These are phyloP conservation scores for Gossypium sturtianum DNA, from an alignment of 345 rosid species.

Conservation along the genomic window DNA sequence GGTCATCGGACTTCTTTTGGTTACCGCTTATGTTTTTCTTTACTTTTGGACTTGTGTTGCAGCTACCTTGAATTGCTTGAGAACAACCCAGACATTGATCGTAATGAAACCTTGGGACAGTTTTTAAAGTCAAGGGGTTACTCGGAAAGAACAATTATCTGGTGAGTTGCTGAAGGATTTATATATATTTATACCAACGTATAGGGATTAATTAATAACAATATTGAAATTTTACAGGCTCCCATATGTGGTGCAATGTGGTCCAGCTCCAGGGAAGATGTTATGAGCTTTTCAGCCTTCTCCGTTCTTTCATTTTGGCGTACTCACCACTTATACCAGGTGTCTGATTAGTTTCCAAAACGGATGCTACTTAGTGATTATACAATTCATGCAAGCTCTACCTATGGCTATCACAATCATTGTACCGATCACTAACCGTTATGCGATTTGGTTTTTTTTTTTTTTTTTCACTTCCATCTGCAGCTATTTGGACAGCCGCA, in stretches of 20 bases:
- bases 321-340: slow-evolving; percentile 82
- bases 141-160: slow-evolving; percentile 68
- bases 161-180: slow-evolving; percentile 30
- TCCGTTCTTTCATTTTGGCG: slow-evolving; percentile 71
- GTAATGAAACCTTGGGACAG: slow-evolving; percentile 64
- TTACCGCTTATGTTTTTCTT: not conserved
- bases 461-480: not conserved
- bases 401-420: not conserved
- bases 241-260: slow-evolving; percentile 83
- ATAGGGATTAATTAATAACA: not conserved
- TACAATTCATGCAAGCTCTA: not conserved
- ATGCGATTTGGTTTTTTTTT: not conserved
- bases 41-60: not conserved
- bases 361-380: not conserved
- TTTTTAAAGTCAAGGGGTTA: slow-evolving; percentile 64
- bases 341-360: slow-evolving; percentile 6
- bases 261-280: slow-evolving; percentile 71
- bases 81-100: slow-evolving; percentile 51
- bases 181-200: too few relatives aligned
- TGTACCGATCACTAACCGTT: not conserved
- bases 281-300: slow-evolving; percentile 71
- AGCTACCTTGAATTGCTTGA: slow-evolving; percentile 62
- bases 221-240: slow-evolving; percentile 29
- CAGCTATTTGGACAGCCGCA: slow-evolving; percentile 84
- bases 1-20: not conserved